These are phyloP conservation scores for Euryodendron excelsum DNA, from an alignment of 148 eudicot genomes.

Conservation along the genomic window DNA sequence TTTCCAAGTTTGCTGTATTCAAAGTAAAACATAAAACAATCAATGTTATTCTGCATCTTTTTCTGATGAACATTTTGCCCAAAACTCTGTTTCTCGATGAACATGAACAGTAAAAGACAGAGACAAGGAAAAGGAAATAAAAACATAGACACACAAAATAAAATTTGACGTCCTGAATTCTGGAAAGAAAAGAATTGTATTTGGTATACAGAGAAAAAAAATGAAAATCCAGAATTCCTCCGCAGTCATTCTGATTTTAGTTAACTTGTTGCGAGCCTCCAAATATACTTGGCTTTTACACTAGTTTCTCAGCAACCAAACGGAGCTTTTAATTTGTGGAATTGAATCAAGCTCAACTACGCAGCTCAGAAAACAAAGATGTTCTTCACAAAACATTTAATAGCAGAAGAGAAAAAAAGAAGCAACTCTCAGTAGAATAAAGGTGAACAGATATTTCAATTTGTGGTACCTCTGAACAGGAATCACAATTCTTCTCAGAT, in stretches of 20 bases:
- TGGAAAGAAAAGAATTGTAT: background rate
- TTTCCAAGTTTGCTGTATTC: constrained; percentile 37
- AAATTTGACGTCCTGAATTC: background rate
- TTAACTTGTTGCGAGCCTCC: background rate
- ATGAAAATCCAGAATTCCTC: too few relatives aligned
- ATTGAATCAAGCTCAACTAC: background rate
- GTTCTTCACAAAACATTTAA: background rate
- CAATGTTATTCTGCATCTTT: background rate
- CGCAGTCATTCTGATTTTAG: background rate
- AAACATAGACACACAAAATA: background rate
- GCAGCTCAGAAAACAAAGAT: background rate
- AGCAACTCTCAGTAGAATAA: too few relatives aligned
- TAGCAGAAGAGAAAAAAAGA: background rate
- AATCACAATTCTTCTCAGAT: background rate
- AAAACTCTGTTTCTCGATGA: background rate
- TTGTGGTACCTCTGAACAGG: background rate
- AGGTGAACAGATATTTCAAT: too few relatives aligned
- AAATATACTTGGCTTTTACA: background rate
- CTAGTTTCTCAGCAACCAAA: background rate
- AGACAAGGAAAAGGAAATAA: background rate
- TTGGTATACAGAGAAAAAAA: too few relatives aligned
- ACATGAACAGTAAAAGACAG: too few relatives aligned
- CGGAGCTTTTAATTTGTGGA: background rate
- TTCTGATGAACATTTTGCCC: background rate
- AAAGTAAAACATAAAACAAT: background rate